Conservation (phyloP, 805 yeast genomes). For the Debaryomyces tyrocola region DNA sequence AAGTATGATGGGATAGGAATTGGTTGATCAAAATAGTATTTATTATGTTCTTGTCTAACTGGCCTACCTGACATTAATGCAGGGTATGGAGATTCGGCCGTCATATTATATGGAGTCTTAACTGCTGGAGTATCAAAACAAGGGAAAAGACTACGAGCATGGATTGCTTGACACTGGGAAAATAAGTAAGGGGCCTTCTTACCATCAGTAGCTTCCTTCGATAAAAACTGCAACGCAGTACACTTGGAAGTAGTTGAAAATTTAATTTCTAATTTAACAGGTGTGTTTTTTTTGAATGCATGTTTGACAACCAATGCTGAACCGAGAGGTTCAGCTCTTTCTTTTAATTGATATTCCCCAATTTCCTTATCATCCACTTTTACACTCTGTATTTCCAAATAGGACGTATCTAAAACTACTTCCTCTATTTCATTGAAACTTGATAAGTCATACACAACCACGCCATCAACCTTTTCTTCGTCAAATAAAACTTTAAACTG, state of each 20-base stretch:
- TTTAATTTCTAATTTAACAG: constrained; percentile 37
- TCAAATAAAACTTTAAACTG: constrained; percentile 58
- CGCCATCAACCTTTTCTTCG: constrained; percentile 51
- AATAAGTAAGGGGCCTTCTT: constrained; percentile 69
- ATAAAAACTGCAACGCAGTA: constrained; percentile 85
- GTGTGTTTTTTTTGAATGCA: constrained; percentile 5
- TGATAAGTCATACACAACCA: constrained; percentile 48
- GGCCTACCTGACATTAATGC: constrained; percentile 71
- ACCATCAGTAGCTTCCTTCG: constrained; percentile 73
- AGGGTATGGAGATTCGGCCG: constrained; percentile 63
- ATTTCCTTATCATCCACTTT: constrained; percentile 37
- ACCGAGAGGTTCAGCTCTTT: constrained; percentile 58
- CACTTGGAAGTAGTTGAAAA: constrained; percentile 72
- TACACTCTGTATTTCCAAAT: constrained; percentile 47
- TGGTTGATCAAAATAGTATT: constrained; percentile 55
- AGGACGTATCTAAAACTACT: constrained; percentile 71
- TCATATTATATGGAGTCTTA: constrained; percentile 62
- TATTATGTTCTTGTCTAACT: constrained; percentile 14
- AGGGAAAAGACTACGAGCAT: constrained; percentile 84
- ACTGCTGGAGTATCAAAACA: constrained; percentile 89
- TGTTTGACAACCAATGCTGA: constrained; percentile 45
- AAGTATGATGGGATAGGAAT: constrained; percentile 86
- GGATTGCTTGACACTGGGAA: constrained; percentile 91
- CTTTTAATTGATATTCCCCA: constrained; percentile 31
- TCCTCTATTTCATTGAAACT: constrained; percentile 25